A percentile compares a stretch with the other conserved stretches of the same genome.
These are phyloP conservation scores for Diaporthe sp. DNA, from an alignment of 2,329 filamentous ascomycete species.

Conservation along the genomic window DNA sequence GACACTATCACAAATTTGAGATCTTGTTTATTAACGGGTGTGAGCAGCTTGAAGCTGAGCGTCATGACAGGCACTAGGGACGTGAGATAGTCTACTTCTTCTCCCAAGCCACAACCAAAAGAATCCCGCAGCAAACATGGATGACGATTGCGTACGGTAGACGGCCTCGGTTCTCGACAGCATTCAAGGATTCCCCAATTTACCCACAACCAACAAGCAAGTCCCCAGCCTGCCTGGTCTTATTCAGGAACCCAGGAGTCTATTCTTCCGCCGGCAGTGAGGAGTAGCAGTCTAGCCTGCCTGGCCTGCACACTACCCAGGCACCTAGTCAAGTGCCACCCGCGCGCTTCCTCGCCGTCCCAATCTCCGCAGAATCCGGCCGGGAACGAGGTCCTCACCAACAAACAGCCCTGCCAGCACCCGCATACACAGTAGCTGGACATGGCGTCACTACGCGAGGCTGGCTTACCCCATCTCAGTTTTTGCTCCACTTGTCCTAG, in stretches of 20 bases:
- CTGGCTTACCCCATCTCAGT: neutral
- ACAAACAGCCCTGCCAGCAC: neutral
- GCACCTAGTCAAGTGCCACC: neutral
- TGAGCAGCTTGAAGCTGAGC: neutral
- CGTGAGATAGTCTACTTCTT: no score
- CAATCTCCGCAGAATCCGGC: slow-evolving; percentile 8
- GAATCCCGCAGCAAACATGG: neutral
- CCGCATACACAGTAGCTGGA: neutral
- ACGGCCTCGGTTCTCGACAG: neutral
- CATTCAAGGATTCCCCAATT: slow-evolving; percentile 9
- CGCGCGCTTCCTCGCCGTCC: no score
- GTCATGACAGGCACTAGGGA: neutral
- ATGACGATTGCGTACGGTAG: neutral
- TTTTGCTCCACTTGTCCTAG: neutral
- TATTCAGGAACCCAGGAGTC: neutral
- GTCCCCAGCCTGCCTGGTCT: neutral
- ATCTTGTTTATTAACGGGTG: neutral
- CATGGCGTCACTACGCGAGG: neutral
- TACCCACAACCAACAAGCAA: neutral
- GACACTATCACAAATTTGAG: neutral
- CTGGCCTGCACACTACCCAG: no score
- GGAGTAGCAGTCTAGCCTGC: neutral
- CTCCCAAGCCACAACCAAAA: neutral
- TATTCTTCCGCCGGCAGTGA: slow-evolving; percentile 19
- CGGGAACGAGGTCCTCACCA: neutral